Percentiles rank a stretch among this genome's conserved stretches.
Conservation (phyloP, 768 basidiomycete species). For the Grammothele lineata region DNA sequence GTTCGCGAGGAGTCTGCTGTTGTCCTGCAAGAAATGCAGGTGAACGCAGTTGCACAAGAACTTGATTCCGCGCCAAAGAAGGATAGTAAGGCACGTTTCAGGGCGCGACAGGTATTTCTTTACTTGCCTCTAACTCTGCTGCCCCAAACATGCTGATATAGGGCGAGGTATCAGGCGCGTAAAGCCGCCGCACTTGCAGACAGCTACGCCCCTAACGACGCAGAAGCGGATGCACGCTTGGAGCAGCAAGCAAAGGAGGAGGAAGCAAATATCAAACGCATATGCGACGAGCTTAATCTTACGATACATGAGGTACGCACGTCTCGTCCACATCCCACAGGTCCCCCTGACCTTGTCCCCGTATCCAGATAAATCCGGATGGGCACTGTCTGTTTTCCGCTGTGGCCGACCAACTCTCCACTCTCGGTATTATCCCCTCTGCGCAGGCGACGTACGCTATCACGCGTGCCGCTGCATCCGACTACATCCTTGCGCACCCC, state of each 20-base stretch:
- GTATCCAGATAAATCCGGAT: constrained; percentile 78
- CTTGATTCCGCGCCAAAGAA: constrained; percentile 36
- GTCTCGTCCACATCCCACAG: neutral
- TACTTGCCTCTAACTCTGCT: too few species aligned
- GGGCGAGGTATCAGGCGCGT: constrained; percentile 48
- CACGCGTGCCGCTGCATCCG: constrained; percentile 66
- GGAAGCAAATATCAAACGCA: constrained; percentile 54
- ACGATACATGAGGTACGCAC: constrained; percentile 57
- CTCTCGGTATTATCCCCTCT: constrained; percentile 63
- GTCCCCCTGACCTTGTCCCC: neutral
- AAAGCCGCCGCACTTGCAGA: constrained; percentile 66
- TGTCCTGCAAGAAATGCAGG: constrained; percentile 45
- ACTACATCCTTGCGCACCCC: constrained; percentile 76
- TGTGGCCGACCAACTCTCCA: constrained; percentile 82
- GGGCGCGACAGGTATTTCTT: constrained; percentile 61
- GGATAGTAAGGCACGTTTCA: constrained; percentile 57
- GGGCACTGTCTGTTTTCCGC: constrained; percentile 96
- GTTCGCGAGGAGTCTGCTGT: constrained; percentile 46
- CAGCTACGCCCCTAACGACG: constrained; percentile 46
- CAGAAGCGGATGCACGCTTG: constrained; percentile 53
- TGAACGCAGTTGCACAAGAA: constrained; percentile 26
- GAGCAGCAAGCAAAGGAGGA: constrained; percentile 67
- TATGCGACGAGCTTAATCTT: constrained; percentile 63
- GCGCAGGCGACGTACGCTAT: constrained; percentile 54
- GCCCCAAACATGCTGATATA: neutral